A percentile compares a stretch with the other conserved stretches of the same genome.
phyloP scores from a whole-genome alignment of 202 grass and related monocot species.

The Zoysia matrella region DNA sequence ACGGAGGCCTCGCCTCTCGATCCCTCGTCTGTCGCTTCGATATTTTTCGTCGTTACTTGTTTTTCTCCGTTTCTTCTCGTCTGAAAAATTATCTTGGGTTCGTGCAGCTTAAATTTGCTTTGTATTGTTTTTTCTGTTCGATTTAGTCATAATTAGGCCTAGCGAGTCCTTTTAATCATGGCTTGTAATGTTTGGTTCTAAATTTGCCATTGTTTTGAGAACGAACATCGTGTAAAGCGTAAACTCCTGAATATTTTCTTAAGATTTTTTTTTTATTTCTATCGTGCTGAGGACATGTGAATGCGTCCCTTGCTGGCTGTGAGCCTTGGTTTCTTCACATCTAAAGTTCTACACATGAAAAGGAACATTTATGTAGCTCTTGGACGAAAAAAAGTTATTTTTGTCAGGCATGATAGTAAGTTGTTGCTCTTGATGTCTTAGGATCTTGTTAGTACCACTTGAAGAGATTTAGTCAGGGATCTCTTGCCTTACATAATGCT shows the following conservation, averaged over 20 bases:
- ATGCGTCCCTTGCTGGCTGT: background rate
- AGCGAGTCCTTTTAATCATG: background rate
- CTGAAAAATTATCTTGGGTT: slow-evolving; percentile 1
- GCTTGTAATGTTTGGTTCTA: background rate
- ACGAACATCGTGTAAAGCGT: too few species aligned
- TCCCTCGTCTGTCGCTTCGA: slow-evolving; percentile 1
- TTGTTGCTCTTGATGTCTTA: background rate
- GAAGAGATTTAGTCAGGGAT: slow-evolving; percentile 20
- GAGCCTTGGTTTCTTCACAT: background rate
- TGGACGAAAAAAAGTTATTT: background rate
- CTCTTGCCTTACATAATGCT: slow-evolving; percentile 28
- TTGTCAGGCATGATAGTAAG: background rate
- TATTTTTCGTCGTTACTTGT: background rate
- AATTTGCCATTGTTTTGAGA: background rate
- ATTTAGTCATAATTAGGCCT: background rate
- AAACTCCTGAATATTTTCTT: background rate
- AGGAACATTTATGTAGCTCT: background rate
- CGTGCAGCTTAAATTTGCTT: slow-evolving; percentile 5
- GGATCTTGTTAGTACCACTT: background rate
- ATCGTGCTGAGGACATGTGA: background rate
- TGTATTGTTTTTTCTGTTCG: background rate
- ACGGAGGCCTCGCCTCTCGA: background rate
- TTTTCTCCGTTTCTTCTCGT: background rate
- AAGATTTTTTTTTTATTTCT: background rate
- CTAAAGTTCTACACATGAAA: background rate